Evolutionary conservation across 1,139 yeast species (phyloP).

Genomic region (Yamadazyma membranifaciens): DNA sequence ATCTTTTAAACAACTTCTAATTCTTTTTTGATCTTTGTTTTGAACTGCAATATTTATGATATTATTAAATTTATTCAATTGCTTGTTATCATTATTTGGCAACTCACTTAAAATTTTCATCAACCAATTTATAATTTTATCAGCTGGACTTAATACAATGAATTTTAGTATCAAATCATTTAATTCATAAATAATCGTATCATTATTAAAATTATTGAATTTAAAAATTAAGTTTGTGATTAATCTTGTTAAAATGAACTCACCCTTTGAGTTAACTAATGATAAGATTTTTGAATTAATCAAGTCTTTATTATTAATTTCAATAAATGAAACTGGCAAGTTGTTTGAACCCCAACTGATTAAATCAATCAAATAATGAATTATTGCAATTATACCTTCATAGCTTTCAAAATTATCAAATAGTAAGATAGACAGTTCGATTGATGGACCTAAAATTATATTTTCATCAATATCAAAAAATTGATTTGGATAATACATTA

Average conservation of each 20-base stretch:
- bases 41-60: constrained; percentile 60
- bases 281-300: constrained; percentile 49
- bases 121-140: constrained; percentile 58
- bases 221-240: constrained; percentile 68
- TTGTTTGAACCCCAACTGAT: constrained; percentile 79
- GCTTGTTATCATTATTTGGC: constrained; percentile 67
- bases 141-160: constrained; percentile 50
- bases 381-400: constrained; percentile 67
- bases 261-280: constrained; percentile 58
- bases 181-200: constrained; percentile 70
- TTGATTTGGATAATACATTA: constrained; percentile 74
- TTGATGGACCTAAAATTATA: constrained; percentile 50
- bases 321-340: constrained; percentile 74
- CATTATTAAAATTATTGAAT: constrained; percentile 47
- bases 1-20: constrained; percentile 67
- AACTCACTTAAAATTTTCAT: constrained; percentile 52
- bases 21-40: constrained; percentile 71
- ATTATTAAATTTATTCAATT: constrained; percentile 57
- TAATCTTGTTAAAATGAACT: constrained; percentile 51
- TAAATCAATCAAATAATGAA: constrained; percentile 77
- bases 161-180: constrained; percentile 70
- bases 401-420: constrained; percentile 57
- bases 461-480: constrained; percentile 49
- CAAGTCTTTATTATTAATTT: constrained; percentile 41
- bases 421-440: constrained; percentile 60